These are phyloP conservation scores for Taphrina populina DNA, from an alignment of 1,139 yeast genomes.

Conservation along the genomic window DNA sequence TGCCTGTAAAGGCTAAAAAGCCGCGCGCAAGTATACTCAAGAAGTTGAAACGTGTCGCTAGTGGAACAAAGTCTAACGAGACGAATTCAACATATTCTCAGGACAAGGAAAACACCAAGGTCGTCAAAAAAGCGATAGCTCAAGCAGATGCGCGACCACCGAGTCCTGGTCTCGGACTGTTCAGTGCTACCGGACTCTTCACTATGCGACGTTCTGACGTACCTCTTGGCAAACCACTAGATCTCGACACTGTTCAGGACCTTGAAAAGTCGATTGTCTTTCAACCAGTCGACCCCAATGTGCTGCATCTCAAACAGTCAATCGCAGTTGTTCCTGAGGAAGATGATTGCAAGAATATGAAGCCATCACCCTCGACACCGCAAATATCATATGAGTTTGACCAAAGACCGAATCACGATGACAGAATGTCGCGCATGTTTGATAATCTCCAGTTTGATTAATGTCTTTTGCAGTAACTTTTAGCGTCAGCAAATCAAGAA, in stretches of 20 bases:
- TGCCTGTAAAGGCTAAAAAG: slow-evolving; percentile 3
- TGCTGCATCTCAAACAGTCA: slow-evolving; percentile 13
- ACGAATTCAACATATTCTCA: no score
- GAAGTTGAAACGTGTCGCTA: neutral
- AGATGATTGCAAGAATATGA: neutral
- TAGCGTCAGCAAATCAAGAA: no score
- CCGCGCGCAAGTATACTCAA: neutral
- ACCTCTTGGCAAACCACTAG: neutral
- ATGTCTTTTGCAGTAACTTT: no score
- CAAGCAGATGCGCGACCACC: neutral
- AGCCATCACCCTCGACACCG: slow-evolving; percentile 18
- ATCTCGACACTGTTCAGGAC: neutral
- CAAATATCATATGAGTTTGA: slow-evolving; percentile 13
- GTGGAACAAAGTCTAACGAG: neutral
- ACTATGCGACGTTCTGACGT: neutral
- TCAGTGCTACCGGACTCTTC: neutral
- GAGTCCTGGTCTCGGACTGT: neutral
- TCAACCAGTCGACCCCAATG: slow-evolving; percentile 12
- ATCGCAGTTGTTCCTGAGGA: neutral
- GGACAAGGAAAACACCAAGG: neutral
- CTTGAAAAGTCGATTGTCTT: slow-evolving; percentile 4
- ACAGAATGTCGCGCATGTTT: slow-evolving; percentile 24
- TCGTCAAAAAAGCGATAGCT: no score
- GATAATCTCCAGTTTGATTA: slow-evolving; percentile 14
- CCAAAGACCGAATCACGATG: neutral